Conservation (phyloP, 1,139 yeast genomes). For the Candida smagusa region DNA sequence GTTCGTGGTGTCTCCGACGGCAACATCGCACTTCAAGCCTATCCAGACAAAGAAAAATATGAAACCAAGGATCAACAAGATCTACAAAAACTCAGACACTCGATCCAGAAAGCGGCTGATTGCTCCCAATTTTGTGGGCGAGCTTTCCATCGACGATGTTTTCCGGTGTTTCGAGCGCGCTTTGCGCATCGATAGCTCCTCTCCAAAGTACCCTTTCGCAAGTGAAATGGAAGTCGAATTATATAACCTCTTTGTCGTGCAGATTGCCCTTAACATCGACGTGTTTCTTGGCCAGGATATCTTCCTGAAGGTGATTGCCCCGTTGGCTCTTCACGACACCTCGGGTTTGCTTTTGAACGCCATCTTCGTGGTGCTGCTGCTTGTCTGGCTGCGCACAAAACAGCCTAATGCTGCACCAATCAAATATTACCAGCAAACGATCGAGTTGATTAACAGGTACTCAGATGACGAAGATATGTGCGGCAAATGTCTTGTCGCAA, state of each 20-base stretch:
- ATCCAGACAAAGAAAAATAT: slow-evolving; percentile 35
- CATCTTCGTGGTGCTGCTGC: slow-evolving; percentile 34
- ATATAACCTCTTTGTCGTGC: slow-evolving; percentile 32
- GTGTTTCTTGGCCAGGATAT: slow-evolving; percentile 29
- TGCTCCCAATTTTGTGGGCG: slow-evolving; percentile 14
- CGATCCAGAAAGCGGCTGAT: slow-evolving; percentile 4
- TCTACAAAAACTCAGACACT: slow-evolving; percentile 14
- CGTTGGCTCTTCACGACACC: slow-evolving; percentile 36
- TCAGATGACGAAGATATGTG: slow-evolving; percentile 24
- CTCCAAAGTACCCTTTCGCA: slow-evolving; percentile 14
- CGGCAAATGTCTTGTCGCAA: slow-evolving; percentile 35
- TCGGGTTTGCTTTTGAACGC: slow-evolving; percentile 35
- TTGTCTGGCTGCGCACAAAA: slow-evolving; percentile 28
- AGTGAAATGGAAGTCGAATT: slow-evolving; percentile 27
- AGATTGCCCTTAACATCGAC: slow-evolving; percentile 28
- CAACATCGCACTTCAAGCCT: slow-evolving; percentile 27
- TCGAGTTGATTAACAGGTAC: slow-evolving; percentile 29
- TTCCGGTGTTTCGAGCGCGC: slow-evolving; percentile 24
- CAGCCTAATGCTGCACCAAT: slow-evolving; percentile 34
- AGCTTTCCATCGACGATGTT: slow-evolving; percentile 24
- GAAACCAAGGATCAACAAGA: slow-evolving; percentile 35
- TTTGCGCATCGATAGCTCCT: slow-evolving; percentile 15
- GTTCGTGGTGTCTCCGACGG: slow-evolving; percentile 3
- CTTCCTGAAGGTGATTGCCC: slow-evolving; percentile 32
- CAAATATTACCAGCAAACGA: slow-evolving; percentile 36